Base-by-base conservation (phyloP, 345 rosid genomes). In the Mangifera indica region DNA sequence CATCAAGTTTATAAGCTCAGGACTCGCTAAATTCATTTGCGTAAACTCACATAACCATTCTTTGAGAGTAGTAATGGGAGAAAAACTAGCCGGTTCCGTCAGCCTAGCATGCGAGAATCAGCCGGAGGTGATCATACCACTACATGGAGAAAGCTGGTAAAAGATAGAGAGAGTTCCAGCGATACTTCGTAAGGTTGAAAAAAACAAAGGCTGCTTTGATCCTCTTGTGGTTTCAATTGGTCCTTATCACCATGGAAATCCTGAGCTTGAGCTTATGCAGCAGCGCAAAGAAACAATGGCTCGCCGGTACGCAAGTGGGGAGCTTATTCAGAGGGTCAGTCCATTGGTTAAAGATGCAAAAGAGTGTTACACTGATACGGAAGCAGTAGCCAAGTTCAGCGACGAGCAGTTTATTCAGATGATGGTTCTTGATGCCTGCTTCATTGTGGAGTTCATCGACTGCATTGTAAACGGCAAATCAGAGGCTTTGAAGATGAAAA, bases 221-320 rank as follows among this genome's bases (percentile, higher is more conserved):
- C 83, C 78, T 1, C 18, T 25, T 21, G 54, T 70, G 42, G 32
- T 80, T 34, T 32, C 75, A 3, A 18, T 79, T 10, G 82, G 76
- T 11, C 79, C 82, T 59, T 32, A 76, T 10, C 80, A 73, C 62
- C 83, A 69, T n/a, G 26, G 2, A 1, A n/a, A 69, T 4, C 63
- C 56, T 21, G 14, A 34, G 7, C 52, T 69, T 22, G 14, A 45
- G 22, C 21, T 55, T 0, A 37, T 37, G 8, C 40, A 37, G 40
- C 5, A 3, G 40, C 40, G 5, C 40, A 37, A 37, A 37, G 1
- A 0, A 4, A 37, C 40, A 3, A 37, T 37, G 40, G 40, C 40
- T 37, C 7, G 40, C 40, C 40, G 5, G 40, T 2, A 3, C 5
- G 40, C 0, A 6, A 4, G 5, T 3, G 7, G 40, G 40, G 7